Conservation (phyloP, 2,329 filamentous ascomycete species). For the Microthyrium microscopicum region DNA sequence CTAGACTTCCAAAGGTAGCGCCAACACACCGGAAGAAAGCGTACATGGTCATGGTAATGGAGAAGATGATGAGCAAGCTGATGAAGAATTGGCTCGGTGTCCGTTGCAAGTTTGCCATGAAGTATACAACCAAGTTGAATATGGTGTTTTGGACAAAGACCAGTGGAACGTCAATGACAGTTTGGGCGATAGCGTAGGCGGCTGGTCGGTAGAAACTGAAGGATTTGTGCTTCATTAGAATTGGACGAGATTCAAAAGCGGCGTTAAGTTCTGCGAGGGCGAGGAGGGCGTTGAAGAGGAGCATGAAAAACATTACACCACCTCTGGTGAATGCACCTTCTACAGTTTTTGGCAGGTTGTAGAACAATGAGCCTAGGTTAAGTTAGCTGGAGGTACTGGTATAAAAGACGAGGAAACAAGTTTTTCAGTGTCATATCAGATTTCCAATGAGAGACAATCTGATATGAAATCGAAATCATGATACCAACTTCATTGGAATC, state of each 20-base stretch:
- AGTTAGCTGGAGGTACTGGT: too few relatives aligned
- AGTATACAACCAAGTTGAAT: constrained; percentile 46
- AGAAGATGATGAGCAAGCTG: constrained; percentile 44
- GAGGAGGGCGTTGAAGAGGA: constrained; percentile 46
- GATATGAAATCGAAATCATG: constrained; percentile 24
- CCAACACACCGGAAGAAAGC: constrained; percentile 20
- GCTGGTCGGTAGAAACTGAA: constrained; percentile 24
- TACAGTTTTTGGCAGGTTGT: constrained; percentile 34
- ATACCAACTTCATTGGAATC: too few relatives aligned
- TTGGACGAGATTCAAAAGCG: constrained; percentile 45
- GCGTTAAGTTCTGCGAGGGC: constrained; percentile 44
- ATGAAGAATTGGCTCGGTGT: constrained; percentile 48
- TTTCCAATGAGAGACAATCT: constrained; percentile 21
- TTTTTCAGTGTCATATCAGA: too few relatives aligned
- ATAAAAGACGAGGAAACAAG: too few relatives aligned
- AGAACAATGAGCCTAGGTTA: constrained; percentile 37
- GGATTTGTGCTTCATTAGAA: constrained; percentile 48
- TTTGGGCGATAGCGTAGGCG: constrained; percentile 37
- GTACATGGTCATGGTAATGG: constrained; percentile 28
- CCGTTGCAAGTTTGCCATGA: constrained; percentile 39
- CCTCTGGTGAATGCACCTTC: constrained; percentile 42
- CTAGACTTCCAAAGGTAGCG: constrained; percentile 7
- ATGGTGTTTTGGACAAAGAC: constrained; percentile 40
- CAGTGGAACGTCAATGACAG: constrained; percentile 39
- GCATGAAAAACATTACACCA: constrained; percentile 44